Evolutionary conservation across 225 moss, liverwort and hornwort species (phyloP).

Genomic region (Sphagnum tenellum): DNA sequence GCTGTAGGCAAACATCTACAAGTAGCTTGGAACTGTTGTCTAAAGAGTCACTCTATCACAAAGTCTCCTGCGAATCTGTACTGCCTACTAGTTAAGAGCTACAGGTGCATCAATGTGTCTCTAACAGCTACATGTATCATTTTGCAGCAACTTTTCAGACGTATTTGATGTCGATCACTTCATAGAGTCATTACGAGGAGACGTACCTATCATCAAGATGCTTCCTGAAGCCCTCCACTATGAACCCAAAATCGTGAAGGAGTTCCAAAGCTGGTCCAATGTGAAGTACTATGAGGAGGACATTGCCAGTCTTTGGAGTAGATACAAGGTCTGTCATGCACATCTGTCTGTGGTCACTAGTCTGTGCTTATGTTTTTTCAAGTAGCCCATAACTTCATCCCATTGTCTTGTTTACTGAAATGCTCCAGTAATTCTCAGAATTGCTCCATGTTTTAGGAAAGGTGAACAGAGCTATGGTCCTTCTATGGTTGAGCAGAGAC

Average conservation of each 20-base stretch:
- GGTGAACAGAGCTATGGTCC: too few relatives aligned
- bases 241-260: slow-evolving; percentile 58
- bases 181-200: slow-evolving; percentile 58
- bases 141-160: slow-evolving; percentile 92
- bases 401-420: too few relatives aligned
- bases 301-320: slow-evolving; percentile 64
- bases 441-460: too few relatives aligned
- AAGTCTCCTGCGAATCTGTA: background rate
- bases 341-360: too few relatives aligned
- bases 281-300: slow-evolving; percentile 66
- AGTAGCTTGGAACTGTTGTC: background rate
- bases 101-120: too few relatives aligned
- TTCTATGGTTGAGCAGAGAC: too few relatives aligned
- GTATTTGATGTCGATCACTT: slow-evolving; percentile 84
- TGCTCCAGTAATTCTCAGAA: too few relatives aligned
- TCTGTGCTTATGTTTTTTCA: too few relatives aligned
- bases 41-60: background rate
- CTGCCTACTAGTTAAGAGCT: background rate
- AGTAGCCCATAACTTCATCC: too few relatives aligned
- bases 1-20: background rate
- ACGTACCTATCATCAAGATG: slow-evolving; percentile 54
- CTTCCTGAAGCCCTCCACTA: slow-evolving; percentile 39
- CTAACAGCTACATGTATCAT: too few relatives aligned
- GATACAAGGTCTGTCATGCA: slow-evolving; percentile 43
- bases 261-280: slow-evolving; percentile 87